Evolutionary conservation across 805 yeast species (phyloP).

Genomic region (Pichia exigua): DNA sequence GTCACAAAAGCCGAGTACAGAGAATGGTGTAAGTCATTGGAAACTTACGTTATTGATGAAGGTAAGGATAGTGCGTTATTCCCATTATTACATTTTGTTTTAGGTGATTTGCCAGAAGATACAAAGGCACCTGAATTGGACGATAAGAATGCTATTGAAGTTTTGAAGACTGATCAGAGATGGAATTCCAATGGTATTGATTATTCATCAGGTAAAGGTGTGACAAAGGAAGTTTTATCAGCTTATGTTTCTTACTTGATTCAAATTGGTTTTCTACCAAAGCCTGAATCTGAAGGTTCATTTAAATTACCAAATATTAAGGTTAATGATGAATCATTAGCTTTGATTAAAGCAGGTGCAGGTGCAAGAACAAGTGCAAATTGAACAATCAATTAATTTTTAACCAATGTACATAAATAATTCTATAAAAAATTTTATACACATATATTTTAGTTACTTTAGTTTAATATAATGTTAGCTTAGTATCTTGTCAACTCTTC

Average conservation of each 20-base stretch:
- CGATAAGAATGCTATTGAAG: conserved; percentile 70
- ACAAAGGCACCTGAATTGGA: conserved; percentile 95
- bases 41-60: conserved; percentile 65
- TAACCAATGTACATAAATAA: neutral
- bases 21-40: conserved; percentile 72
- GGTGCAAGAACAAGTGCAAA: conserved; percentile 67
- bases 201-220: conserved; percentile 64
- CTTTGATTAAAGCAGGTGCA: conserved; percentile 55
- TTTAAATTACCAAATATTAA: conserved; percentile 47
- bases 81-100: conserved; percentile 89
- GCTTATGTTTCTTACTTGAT: conserved; percentile 73
- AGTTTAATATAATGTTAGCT: neutral
- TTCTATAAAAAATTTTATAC: neutral
- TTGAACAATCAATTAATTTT: conserved; percentile 1
- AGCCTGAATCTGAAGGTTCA: conserved; percentile 41
- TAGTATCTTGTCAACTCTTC: conserved; percentile 50
- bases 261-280: conserved; percentile 70
- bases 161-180: conserved; percentile 51
- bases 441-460: neutral
- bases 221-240: conserved; percentile 59
- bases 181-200: conserved; percentile 50
- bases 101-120: conserved; percentile 83
- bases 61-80: conserved; percentile 78
- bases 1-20: conserved; percentile 59
- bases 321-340: conserved; percentile 49